Conservation (phyloP, 495 filamentous ascomycete species). For the Recurvomyces mirabilis region DNA sequence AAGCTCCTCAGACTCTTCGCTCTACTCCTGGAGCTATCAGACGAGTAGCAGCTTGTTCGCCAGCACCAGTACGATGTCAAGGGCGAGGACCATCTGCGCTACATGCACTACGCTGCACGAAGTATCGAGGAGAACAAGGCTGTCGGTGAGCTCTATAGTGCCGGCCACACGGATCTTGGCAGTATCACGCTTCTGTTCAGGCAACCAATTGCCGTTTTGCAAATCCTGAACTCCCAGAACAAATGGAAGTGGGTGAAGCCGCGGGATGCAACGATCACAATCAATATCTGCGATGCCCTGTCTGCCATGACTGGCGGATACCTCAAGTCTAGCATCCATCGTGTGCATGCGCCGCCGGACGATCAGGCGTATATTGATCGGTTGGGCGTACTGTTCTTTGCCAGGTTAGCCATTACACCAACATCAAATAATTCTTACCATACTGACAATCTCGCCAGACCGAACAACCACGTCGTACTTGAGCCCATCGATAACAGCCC, state of each 20-base stretch:
- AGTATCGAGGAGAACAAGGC: constrained; percentile 35
- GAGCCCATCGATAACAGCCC: constrained; percentile 4
- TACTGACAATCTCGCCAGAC: background rate
- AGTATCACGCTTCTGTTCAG: constrained; percentile 43
- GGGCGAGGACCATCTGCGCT: constrained; percentile 38
- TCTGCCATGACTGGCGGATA: constrained; percentile 20
- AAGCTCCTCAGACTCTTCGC: constrained; percentile 41
- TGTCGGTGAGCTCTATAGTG: constrained; percentile 31
- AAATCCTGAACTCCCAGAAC: constrained; percentile 30
- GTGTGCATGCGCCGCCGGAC: constrained; percentile 18
- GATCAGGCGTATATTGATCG: constrained; percentile 14
- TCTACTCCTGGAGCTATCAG: constrained; percentile 38
- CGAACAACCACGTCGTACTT: constrained; percentile 3
- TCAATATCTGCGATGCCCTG: constrained; percentile 23
- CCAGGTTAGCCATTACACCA: background rate
- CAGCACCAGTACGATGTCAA: constrained; percentile 38
- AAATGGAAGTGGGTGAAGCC: constrained; percentile 25
- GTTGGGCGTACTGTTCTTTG: constrained; percentile 1
- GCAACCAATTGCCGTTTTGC: constrained; percentile 43
- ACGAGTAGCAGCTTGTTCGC: constrained; percentile 38
- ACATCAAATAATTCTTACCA: background rate
- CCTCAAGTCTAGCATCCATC: constrained; percentile 21
- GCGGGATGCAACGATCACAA: constrained; percentile 18
- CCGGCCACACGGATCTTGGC: constrained; percentile 43
- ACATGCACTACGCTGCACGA: constrained; percentile 42